A percentile compares a stretch with the other conserved stretches of the same genome.
phyloP scores from a whole-genome alignment of 1,284 basidiomycete genomes.

The Marasmius fiardii region DNA sequence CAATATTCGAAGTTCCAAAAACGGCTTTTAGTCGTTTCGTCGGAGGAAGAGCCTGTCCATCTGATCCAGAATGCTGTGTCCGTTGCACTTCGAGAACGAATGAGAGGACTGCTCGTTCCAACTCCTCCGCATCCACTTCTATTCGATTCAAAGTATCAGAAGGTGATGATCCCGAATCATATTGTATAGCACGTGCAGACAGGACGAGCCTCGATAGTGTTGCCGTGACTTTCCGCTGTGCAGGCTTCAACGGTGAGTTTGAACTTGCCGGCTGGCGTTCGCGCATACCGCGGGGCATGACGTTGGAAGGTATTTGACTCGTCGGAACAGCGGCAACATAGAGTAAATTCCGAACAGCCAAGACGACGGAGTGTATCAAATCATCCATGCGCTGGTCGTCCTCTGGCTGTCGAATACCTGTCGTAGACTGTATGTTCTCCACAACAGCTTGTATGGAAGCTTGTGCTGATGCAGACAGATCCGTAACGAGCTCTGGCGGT shows the following conservation, averaged over 20 bases:
- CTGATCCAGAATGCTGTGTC: constrained; percentile 40
- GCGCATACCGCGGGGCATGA: constrained; percentile 50
- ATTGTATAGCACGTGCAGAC: constrained; percentile 74
- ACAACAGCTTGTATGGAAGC: constrained; percentile 64
- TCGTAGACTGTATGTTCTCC: constrained; percentile 49
- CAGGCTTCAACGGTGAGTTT: constrained; percentile 64
- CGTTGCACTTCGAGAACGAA: constrained; percentile 74
- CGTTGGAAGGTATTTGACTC: constrained; percentile 55
- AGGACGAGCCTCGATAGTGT: constrained; percentile 74
- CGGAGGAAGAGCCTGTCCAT: constrained; percentile 25
- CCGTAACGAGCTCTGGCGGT: constrained; percentile 53
- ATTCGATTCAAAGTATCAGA: constrained; percentile 69
- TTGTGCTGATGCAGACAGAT: constrained; percentile 55
- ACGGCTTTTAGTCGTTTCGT: constrained; percentile 61
- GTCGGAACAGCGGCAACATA: constrained; percentile 65
- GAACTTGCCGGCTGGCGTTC: constrained; percentile 40
- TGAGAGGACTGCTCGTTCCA: constrained; percentile 68
- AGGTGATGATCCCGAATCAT: constrained; percentile 61
- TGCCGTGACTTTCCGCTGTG: constrained; percentile 75
- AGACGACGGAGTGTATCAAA: constrained; percentile 63
- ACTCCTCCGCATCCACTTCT: constrained; percentile 73
- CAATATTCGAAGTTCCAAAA: constrained; percentile 62
- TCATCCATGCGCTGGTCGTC: constrained; percentile 59
- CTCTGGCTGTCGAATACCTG: constrained; percentile 42
- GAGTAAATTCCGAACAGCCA: constrained; percentile 70